Conservation (phyloP, 805 yeast species). For the Zygosaccharomyces siamensis region DNA sequence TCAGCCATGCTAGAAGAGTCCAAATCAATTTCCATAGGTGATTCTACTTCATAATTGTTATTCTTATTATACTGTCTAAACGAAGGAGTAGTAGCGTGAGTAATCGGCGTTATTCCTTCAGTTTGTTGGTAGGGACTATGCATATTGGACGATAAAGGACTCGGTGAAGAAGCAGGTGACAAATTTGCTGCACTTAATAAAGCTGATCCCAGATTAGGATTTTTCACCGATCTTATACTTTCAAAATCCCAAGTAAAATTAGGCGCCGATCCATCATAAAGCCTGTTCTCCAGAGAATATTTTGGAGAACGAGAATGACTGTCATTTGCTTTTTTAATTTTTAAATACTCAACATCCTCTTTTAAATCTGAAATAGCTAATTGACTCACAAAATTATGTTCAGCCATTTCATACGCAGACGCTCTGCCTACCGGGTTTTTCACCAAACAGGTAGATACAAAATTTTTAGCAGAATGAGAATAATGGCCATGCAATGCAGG, state of each 20-base stretch:
- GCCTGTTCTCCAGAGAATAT: constrained; percentile 32
- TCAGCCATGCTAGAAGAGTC: constrained; percentile 13
- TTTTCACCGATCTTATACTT: constrained; percentile 1
- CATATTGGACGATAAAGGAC: constrained; percentile 19
- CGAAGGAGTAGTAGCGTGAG: constrained; percentile 22
- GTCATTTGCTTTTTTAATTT: constrained; percentile 26
- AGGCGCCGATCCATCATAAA: constrained; percentile 21
- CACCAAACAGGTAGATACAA: constrained; percentile 59
- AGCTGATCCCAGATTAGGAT: constrained; percentile 8
- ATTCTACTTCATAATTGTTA: constrained; percentile 16
- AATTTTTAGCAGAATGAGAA: constrained; percentile 40
- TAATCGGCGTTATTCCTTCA: constrained; percentile 16
- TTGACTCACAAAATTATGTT: constrained; percentile 46
- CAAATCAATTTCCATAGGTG: constrained; percentile 22
- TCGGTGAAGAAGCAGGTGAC: constrained; percentile 10
- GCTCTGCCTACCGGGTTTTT: constrained; percentile 68
- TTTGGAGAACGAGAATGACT: constrained; percentile 36
- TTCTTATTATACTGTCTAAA: constrained; percentile 17
- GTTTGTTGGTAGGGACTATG: constrained; percentile 12
- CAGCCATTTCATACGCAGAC: constrained; percentile 50
- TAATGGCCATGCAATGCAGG: constrained; percentile 32
- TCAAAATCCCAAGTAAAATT: constrained; percentile 13
- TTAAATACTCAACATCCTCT: constrained; percentile 38
- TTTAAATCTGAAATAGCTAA: constrained; percentile 37
- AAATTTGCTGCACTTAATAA: constrained; percentile 1